Conservation (phyloP, 2,329 filamentous ascomycete genomes). For the Colletotrichum kahawae region DNA sequence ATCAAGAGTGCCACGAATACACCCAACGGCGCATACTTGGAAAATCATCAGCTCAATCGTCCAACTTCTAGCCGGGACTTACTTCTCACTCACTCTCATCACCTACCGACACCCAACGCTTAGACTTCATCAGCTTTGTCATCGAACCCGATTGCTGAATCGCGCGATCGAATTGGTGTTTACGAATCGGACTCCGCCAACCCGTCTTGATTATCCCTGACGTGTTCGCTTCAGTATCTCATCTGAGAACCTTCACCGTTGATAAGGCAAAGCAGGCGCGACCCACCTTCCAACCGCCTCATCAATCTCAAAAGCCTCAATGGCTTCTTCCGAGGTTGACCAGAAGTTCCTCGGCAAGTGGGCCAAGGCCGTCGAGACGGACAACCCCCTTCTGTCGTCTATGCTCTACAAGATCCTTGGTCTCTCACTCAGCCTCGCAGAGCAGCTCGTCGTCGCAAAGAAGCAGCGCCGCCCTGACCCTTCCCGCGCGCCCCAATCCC, state of each 20-base stretch:
- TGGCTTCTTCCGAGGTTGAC: conserved; percentile 97
- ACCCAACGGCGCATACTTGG: not conserved
- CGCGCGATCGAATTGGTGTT: not conserved
- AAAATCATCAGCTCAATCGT: not conserved
- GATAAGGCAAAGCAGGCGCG: not conserved
- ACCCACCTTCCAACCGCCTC: not conserved
- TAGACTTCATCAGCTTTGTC: not conserved
- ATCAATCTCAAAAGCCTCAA: conserved; percentile 43
- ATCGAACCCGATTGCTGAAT: not conserved
- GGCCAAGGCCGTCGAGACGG: conserved; percentile 77
- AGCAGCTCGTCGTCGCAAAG: conserved; percentile 81
- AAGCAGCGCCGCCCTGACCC: conserved; percentile 84
- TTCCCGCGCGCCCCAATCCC: conserved; percentile 76
- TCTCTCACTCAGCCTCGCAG: conserved; percentile 85
- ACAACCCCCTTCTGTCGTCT: conserved; percentile 79
- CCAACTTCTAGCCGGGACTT: not conserved
- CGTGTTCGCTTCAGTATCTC: not conserved
- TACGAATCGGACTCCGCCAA: not conserved
- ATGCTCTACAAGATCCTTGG: conserved; percentile 92
- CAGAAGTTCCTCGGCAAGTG: conserved; percentile 95
- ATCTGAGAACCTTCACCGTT: not conserved
- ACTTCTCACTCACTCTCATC: not conserved
- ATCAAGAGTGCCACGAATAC: not conserved
- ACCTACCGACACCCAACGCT: not conserved
- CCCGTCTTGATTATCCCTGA: not conserved